A percentile compares a stretch with the other conserved stretches of the same genome.
phyloP scores from a whole-genome alignment of 305 asterid genomes.

The Nicotiana rustica region DNA sequence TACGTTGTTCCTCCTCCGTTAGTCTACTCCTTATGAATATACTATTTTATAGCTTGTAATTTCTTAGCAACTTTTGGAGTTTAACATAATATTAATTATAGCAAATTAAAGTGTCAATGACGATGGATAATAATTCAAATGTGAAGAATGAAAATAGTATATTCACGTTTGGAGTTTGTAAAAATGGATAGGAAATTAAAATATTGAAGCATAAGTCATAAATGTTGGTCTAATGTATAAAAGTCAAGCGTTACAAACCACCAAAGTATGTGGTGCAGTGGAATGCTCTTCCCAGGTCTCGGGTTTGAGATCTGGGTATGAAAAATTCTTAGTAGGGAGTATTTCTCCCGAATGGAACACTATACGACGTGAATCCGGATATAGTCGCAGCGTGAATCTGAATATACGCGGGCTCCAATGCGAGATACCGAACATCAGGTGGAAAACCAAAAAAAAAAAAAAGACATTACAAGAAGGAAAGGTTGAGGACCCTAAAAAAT shows the following conservation, averaged over 20 bases:
- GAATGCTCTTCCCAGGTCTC: too few species aligned
- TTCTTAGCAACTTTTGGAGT: neutral
- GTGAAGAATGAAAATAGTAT: neutral
- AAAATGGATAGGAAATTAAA: neutral
- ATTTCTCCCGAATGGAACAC: too few species aligned
- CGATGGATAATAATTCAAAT: neutral
- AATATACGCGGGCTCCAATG: too few species aligned
- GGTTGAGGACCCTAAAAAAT: too few species aligned
- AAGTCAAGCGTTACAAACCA: neutral
- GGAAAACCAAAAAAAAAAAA: too few species aligned
- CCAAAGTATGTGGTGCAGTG: too few species aligned
- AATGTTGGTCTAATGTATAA: neutral
- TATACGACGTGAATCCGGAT: too few species aligned
- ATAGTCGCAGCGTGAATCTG: too few species aligned
- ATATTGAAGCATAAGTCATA: slow-evolving; percentile 5
- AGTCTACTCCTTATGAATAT: neutral
- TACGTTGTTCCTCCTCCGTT: neutral
- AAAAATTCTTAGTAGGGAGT: too few species aligned
- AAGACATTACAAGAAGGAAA: too few species aligned
- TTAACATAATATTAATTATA: neutral
- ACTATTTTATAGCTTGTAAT: neutral
- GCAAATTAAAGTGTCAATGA: neutral
- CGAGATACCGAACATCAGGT: too few species aligned
- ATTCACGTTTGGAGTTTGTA: neutral
- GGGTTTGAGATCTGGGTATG: too few species aligned